Percentiles rank a stretch among this genome's conserved stretches.
Conservation (phyloP, 805 yeast genomes). For the Candida suzukii region DNA sequence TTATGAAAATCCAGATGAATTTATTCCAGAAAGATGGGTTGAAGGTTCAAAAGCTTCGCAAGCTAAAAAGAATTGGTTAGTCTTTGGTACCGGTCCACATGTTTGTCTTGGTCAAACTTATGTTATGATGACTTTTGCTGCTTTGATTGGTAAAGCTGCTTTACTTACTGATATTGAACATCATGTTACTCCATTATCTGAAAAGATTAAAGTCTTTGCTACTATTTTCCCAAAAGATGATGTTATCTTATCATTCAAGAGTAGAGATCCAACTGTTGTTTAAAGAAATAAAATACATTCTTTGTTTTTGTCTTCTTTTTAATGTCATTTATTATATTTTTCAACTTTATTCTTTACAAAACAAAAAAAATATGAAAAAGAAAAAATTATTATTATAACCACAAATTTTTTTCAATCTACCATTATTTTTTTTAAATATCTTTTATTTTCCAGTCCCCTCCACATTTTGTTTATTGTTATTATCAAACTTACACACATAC, state of each 20-base stretch:
- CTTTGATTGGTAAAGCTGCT: slow-evolving; percentile 85
- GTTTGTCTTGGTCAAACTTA: slow-evolving; percentile 93
- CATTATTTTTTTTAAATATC: too few species aligned
- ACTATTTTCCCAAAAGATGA: slow-evolving; percentile 98
- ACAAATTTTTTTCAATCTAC: too few species aligned
- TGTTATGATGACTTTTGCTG: slow-evolving; percentile 84
- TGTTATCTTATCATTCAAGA: slow-evolving; percentile 67
- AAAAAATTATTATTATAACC: too few species aligned
- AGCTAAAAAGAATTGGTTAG: slow-evolving; percentile 88
- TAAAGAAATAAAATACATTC: too few species aligned
- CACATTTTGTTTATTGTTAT: too few species aligned
- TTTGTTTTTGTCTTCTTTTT: too few species aligned
- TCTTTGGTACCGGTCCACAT: slow-evolving; percentile 96
- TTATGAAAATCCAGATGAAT: slow-evolving; percentile 89
- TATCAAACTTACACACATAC: too few species aligned
- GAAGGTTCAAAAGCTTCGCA: slow-evolving; percentile 69
- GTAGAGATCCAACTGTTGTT: slow-evolving; percentile 45
- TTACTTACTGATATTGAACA: slow-evolving; percentile 77
- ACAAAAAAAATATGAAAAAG: too few species aligned
- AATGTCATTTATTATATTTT: too few species aligned
- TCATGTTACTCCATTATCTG: slow-evolving; percentile 75
- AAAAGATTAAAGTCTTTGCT: slow-evolving; percentile 92
- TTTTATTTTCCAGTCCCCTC: too few species aligned
- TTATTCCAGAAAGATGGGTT: slow-evolving; percentile 93
- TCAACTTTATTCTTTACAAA: too few species aligned